Base-by-base conservation (phyloP, 345 rosid genomes). In the Corchorus olitorius region DNA sequence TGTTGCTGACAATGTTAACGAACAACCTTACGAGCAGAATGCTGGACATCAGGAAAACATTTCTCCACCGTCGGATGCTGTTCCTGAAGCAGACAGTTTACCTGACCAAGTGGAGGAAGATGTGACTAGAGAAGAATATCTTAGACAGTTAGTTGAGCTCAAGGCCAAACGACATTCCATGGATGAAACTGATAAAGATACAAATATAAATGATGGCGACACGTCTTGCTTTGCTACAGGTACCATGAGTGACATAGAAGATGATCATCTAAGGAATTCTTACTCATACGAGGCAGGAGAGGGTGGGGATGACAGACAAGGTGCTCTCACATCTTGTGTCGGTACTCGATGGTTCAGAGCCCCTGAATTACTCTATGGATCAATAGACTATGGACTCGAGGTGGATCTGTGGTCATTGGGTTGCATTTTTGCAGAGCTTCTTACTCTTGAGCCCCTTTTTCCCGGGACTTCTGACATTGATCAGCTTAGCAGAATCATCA, bases 271-370 rank as follows among this genome's bases (percentile, higher is more conserved):
- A 16, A 81, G 80, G 80, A 84, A 87, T 70, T 84, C 89, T 8
- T 89, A 83, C 79, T 75, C 85, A 41, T 91, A 83, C 5, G 94
- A 87, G 76, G 87, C 82, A 41, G 97, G 89, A 59, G 94, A 88
- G 71, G 89, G 63, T 2, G 85, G 66, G 19, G 86, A 83, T 76
- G 89, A 72, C 35, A 70, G 70, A 65, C 82, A 72, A 8, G 95
- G 90, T 69, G 80, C 86, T 19, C 87, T 97, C 83, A 97, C 98
- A 45, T 91, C 97, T 37, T 92, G 94, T 68, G 97, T 92, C 37
- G 99, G 99, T 35, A 96, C 99, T 22, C 92, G 98, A n/a, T 92
- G 99, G 99, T 96, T 93, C 87, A 89, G 92, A 78, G 89, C 97
- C 13, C 95, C 98, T 7, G 98, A 96, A 77, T 92, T 93, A 22